Conservation (phyloP, 2,329 filamentous ascomycete genomes). For the Paecilomyces formosus region DNA sequence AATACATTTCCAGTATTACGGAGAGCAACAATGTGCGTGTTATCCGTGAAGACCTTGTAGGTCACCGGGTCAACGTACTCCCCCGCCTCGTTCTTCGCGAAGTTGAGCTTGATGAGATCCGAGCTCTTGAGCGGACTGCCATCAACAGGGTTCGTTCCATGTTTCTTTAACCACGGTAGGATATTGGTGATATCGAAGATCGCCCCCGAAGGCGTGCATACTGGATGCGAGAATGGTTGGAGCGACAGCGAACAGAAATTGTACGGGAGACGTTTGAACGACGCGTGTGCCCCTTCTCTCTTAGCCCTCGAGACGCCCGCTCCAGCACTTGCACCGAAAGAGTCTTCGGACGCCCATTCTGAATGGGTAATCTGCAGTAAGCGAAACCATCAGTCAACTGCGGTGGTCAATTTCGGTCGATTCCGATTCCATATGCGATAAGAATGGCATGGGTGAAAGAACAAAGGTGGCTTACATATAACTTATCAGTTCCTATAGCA, state of each 20-base stretch:
- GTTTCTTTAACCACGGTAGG: conserved; percentile 85
- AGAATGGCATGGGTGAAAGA: not conserved
- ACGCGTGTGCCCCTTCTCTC: conserved; percentile 47
- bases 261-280: conserved; percentile 86
- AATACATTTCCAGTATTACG: conserved; percentile 89
- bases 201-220: conserved; percentile 79
- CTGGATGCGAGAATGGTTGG: conserved; percentile 89
- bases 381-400: conserved; percentile 1
- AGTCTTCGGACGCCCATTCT: conserved; percentile 89
- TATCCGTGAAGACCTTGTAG: conserved; percentile 96
- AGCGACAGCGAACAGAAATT: conserved; percentile 96
- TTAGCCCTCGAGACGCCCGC: conserved; percentile 53
- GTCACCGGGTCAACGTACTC: conserved; percentile 96
- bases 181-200: conserved; percentile 97
- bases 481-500: conserved; percentile 40
- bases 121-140: conserved; percentile 69
- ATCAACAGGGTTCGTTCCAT: conserved; percentile 84
- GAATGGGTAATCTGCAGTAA: conserved; percentile 75
- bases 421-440: not conserved
- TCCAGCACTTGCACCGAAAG: conserved; percentile 74
- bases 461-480: conserved; percentile 33
- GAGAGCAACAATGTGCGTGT: conserved; percentile 91
- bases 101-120: conserved; percentile 85
- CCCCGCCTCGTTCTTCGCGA: conserved; percentile 81
- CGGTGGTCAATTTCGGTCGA: not conserved